Conservation (phyloP, 2,329 filamentous ascomycete genomes). For the Ophiostoma quercus region DNA sequence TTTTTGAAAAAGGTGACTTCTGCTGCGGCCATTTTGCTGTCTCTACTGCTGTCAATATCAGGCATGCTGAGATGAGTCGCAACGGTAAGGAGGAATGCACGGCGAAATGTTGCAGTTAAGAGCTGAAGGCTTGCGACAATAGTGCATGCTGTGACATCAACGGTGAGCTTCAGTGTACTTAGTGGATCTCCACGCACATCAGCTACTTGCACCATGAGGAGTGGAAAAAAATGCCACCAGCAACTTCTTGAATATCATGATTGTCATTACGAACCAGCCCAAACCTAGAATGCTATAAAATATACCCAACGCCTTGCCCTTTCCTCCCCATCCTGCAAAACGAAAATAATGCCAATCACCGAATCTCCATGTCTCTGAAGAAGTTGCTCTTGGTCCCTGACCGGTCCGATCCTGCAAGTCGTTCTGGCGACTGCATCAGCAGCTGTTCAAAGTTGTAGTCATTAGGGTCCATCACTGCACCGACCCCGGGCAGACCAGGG, state of each 20-base stretch:
- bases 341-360: slow-evolving; percentile 28
- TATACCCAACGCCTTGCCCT: neutral
- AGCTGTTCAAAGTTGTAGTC: slow-evolving; percentile 36
- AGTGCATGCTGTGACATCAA: neutral
- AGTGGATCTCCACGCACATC: neutral
- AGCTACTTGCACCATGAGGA: neutral
- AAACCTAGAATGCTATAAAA: neutral
- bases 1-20: slow-evolving; percentile 40
- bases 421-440: slow-evolving; percentile 31
- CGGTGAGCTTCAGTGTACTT: neutral
- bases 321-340: neutral
- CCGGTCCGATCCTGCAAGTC: slow-evolving; percentile 31
- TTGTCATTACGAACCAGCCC: neutral
- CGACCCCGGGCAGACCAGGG: neutral
- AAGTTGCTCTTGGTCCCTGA: slow-evolving; percentile 37
- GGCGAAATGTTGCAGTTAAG: neutral
- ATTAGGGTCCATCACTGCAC: slow-evolving; percentile 30
- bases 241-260: neutral
- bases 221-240: neutral
- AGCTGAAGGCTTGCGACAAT: neutral
- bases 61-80: neutral
- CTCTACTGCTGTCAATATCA: neutral
- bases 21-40: neutral
- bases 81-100: neutral
- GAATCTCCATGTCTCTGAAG: slow-evolving; percentile 41